phyloP scores from a whole-genome alignment of 2,329 filamentous ascomycete genomes.

The Alternaria infectoria region DNA sequence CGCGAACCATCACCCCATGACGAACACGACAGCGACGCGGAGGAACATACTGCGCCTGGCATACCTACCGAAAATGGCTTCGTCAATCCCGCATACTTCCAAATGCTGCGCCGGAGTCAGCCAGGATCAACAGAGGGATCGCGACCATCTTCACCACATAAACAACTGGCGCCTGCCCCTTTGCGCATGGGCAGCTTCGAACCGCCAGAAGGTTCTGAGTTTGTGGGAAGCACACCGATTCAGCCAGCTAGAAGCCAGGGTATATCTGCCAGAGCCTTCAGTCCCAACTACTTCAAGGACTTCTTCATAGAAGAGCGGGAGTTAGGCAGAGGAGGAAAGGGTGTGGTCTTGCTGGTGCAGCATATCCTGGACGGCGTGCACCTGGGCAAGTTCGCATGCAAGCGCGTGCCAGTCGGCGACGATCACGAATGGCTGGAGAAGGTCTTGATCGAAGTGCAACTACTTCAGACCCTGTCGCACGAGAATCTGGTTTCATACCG shows the following conservation, averaged over 20 bases:
- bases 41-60: constrained; percentile 38
- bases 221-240: constrained; percentile 54
- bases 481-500: constrained; percentile 96
- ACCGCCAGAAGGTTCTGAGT: constrained; percentile 59
- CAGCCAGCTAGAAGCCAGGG: constrained; percentile 58
- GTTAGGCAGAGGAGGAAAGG: constrained; percentile 89
- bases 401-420: constrained; percentile 90
- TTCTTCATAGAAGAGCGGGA: constrained; percentile 92
- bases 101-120: constrained; percentile 75
- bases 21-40: constrained; percentile 39
- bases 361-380: constrained; percentile 90
- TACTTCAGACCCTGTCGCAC: constrained; percentile 89
- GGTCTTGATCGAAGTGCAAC: constrained; percentile 88
- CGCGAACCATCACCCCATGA: constrained; percentile 52
- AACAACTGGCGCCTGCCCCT: constrained; percentile 48
- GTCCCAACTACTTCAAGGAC: constrained; percentile 86
- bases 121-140: constrained; percentile 58
- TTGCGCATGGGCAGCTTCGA: constrained; percentile 34
- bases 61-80: constrained; percentile 65
- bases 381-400: constrained; percentile 92
- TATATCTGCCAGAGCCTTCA: constrained; percentile 87
- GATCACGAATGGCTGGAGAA: constrained; percentile 96
- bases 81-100: constrained; percentile 92
- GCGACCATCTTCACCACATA: constrained; percentile 57
- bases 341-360: constrained; percentile 90